Evolutionary conservation across 148 eudicot species (phyloP).

Genomic region (Spergularia bocconei): DNA sequence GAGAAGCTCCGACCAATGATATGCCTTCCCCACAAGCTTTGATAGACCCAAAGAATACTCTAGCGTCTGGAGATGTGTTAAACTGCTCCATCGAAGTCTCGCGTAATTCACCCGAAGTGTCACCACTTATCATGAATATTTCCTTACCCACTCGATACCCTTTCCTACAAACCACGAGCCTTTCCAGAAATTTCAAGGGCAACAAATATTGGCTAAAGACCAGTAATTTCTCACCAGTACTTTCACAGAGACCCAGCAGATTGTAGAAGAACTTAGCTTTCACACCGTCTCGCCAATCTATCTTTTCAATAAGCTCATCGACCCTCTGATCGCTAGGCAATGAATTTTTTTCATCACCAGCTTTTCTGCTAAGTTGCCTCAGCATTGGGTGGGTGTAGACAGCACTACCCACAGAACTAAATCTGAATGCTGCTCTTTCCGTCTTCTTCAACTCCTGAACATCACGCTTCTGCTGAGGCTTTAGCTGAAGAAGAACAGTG

Average conservation of each 20-base stretch:
- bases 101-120: constrained; percentile 50
- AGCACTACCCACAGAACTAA: constrained; percentile 63
- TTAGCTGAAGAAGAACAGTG: constrained; percentile 62
- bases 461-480: constrained; percentile 51
- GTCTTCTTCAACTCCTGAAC: constrained; percentile 47
- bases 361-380: constrained; percentile 42
- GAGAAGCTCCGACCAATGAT: constrained; percentile 91
- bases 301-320: constrained; percentile 47
- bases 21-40: constrained; percentile 97
- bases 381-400: constrained; percentile 71
- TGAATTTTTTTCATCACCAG: constrained; percentile 39
- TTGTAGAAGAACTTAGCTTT: constrained; percentile 75
- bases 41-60: constrained; percentile 84
- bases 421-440: constrained; percentile 48
- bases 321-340: constrained; percentile 40
- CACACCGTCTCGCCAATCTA: constrained; percentile 66
- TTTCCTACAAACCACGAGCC: constrained; percentile 44
- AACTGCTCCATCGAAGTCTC: constrained; percentile 74
- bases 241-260: constrained; percentile 63
- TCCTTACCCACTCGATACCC: constrained; percentile 64
- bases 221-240: constrained; percentile 66
- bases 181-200: constrained; percentile 73
- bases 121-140: constrained; percentile 72
- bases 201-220: constrained; percentile 78
- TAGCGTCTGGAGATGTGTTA: constrained; percentile 69